Conservation (phyloP, 2,329 filamentous ascomycete species). For the Penicillium olsonii region DNA sequence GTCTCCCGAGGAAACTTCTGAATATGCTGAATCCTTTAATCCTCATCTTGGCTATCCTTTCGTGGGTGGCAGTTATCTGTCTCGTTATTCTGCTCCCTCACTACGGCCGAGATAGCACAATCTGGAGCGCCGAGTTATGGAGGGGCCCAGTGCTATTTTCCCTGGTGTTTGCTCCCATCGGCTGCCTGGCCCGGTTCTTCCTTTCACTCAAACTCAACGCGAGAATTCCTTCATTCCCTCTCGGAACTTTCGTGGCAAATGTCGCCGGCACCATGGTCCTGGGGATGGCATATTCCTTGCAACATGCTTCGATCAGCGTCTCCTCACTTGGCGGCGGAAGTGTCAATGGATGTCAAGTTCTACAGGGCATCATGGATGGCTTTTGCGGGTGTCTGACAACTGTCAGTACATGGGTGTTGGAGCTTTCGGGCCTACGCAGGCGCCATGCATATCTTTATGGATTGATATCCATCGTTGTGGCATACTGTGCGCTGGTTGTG, state of each 20-base stretch:
- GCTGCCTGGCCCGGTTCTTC: constrained; percentile 73
- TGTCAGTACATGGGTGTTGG: constrained; percentile 64
- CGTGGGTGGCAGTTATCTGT: not conserved
- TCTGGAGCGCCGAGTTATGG: constrained; percentile 60
- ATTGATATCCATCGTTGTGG: not conserved
- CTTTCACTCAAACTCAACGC: constrained; percentile 67
- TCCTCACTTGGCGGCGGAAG: constrained; percentile 42
- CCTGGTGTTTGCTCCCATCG: constrained; percentile 74
- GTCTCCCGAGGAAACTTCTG: constrained; percentile 49
- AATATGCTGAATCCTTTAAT: not conserved
- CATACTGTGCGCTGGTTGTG: constrained; percentile 56
- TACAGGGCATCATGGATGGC: constrained; percentile 64
- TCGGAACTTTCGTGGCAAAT: constrained; percentile 81
- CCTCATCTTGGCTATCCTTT: not conserved
- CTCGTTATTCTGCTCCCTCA: constrained; percentile 63
- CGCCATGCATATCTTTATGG: constrained; percentile 66
- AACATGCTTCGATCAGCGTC: constrained; percentile 56
- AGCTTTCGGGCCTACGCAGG: constrained; percentile 54
- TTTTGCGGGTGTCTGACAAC: constrained; percentile 67
- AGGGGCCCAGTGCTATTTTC: constrained; percentile 71
- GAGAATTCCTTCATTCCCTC: constrained; percentile 64
- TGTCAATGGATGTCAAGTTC: constrained; percentile 62
- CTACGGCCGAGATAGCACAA: constrained; percentile 31
- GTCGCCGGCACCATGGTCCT: constrained; percentile 71
- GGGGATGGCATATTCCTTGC: constrained; percentile 74